Evolutionary conservation across 192 early-diverging fungal species (phyloP), one percentile per base, ranked within the genome.

Genomic region (Entophlyctis helioformis): DNA sequence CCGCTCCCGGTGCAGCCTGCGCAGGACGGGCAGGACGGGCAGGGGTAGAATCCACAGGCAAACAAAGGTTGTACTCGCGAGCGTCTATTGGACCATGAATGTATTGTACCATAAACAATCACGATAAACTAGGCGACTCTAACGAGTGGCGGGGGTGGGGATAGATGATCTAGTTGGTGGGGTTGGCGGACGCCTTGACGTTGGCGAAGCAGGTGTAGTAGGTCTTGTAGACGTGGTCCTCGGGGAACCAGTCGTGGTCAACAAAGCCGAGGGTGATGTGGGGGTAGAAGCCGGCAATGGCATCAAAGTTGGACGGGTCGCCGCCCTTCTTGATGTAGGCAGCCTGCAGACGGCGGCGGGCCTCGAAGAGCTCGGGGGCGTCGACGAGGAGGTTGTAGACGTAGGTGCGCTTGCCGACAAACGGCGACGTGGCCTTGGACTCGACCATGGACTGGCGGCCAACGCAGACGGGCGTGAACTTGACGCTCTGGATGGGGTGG

Each of bases 161-260:
- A n/a, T n/a, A n/a, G n/a, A n/a, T n/a, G n/a, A n/a, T n/a, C n/a
- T n/a, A n/a, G n/a, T n/a, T n/a, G n/a, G n/a, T n/a, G n/a, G n/a
- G n/a, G n/a, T n/a, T n/a, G n/a, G n/a, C n/a, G n/a, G n/a, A n/a
- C n/a, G n/a, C n/a, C n/a, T n/a, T n/a, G n/a, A 48, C 25, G 25
- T 34, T n/a, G 18, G 24, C 32, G 23, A 52, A 4, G 37, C 84
- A 87, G 11, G 68, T 71, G 59, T 81, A 78, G 46, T 59, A 54
- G 33, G 77, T 74, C 54, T 87, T 87, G 60, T 65, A 85, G 29
- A 87, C 57, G 25, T 75, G 71, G 47, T 85, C 71, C 44, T 80
- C 69, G 19, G 69, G 31, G 39, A 82, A 82, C 15, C 83, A 60
- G 51, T 87, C 83, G 20, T 71, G 66, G 33, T 62, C 48, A 31